phyloP scores from a whole-genome alignment of 352 stramenopile genomes.

The Globisporangium perplexum region DNA sequence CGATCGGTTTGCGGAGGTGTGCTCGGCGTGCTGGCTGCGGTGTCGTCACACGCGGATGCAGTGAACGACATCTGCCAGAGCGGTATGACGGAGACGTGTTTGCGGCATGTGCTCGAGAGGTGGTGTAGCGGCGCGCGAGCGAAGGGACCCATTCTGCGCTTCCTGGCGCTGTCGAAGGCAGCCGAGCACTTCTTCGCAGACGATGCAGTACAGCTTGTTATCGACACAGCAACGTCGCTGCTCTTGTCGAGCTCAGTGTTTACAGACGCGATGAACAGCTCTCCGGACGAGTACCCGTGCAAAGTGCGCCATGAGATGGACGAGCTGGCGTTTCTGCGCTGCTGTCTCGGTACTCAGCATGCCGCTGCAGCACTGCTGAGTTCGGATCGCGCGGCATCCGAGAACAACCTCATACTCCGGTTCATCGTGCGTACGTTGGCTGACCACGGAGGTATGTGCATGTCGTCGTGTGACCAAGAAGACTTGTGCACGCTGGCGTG shows the following conservation, averaged over 20 bases:
- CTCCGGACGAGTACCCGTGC: constrained; percentile 25
- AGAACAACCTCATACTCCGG: constrained; percentile 7
- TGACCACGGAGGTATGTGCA: constrained; percentile 15
- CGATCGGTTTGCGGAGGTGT: background rate
- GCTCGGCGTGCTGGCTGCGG: background rate
- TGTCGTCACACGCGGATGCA: background rate
- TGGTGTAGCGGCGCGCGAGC: constrained; percentile 1
- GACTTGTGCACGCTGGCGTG: constrained; percentile 36
- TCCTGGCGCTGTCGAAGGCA: constrained; percentile 5
- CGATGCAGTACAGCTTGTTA: constrained; percentile 11
- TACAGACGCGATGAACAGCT: constrained; percentile 31
- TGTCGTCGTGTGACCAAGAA: constrained; percentile 25
- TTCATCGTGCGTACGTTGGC: constrained; percentile 24
- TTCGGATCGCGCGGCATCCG: background rate
- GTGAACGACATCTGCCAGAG: background rate
- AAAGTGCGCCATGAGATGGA: constrained; percentile 12
- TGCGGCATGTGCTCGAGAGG: background rate
- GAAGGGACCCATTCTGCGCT: constrained; percentile 1
- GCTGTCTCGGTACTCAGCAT: constrained; percentile 27
- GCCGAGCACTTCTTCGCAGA: constrained; percentile 10
- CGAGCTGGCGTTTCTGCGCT: constrained; percentile 18
- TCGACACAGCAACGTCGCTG: constrained; percentile 6
- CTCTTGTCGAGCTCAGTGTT: constrained; percentile 20
- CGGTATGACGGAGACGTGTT: constrained; percentile 2
- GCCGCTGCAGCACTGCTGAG: constrained; percentile 7